These are phyloP conservation scores for Chlorella sp. DNA, from an alignment of 139 green algal genomes.

Conservation along the genomic window DNA sequence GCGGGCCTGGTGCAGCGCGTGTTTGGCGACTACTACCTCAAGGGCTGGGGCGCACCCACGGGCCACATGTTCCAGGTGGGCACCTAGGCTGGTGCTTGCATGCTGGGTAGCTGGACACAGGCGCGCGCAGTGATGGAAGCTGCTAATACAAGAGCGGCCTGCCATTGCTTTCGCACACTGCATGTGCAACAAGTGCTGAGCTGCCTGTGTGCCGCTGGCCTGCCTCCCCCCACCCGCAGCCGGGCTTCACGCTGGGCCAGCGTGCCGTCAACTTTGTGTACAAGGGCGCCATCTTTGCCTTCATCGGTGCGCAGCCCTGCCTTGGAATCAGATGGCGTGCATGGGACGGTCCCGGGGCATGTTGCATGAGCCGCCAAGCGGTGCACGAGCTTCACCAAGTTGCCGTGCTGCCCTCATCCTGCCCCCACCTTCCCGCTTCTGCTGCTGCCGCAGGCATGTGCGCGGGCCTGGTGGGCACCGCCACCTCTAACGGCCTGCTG, in stretches of 20 bases:
- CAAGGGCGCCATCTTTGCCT: constrained; percentile 88
- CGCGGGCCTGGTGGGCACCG: constrained; percentile 88
- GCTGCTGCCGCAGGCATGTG: constrained; percentile 58
- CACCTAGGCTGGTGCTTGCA: no score
- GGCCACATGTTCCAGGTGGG: constrained; percentile 54
- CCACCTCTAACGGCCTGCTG: constrained; percentile 88
- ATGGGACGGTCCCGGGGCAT: no score
- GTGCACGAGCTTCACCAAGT: no score
- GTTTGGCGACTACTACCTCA: constrained; percentile 79
- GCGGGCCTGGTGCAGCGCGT: constrained; percentile 60
- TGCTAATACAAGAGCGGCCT: no score
- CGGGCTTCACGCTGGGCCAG: constrained; percentile 68
- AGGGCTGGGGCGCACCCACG: constrained; percentile 67
- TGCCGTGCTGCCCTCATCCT: no score
- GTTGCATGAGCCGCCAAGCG: no score
- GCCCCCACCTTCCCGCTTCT: no score
- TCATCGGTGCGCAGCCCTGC: constrained; percentile 57
- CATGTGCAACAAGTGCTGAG: no score
- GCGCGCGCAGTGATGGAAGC: no score
- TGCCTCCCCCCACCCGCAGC: constrained; percentile 44
- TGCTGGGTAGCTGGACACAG: no score
- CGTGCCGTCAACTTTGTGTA: constrained; percentile 85
- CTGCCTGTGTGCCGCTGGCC: no score
- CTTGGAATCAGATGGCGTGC: no score
- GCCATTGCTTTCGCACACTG: background rate